Evolutionary conservation across 495 filamentous ascomycete genomes (phyloP).

Genomic region (Xylaria acuta): DNA sequence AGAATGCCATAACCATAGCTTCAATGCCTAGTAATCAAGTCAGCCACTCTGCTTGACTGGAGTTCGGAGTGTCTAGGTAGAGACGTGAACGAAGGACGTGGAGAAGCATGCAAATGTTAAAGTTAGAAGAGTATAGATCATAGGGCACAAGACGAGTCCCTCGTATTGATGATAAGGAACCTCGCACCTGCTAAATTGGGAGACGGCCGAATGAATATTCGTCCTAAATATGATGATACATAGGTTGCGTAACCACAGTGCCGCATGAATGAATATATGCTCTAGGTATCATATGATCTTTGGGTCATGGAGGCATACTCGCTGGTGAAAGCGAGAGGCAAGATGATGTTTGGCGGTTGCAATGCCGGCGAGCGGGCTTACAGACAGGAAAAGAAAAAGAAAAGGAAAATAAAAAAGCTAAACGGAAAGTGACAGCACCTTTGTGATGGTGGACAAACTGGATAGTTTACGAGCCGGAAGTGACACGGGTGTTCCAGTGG

Average conservation of each 20-base stretch:
- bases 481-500: background rate
- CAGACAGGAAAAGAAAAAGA: background rate
- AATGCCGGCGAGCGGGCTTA: background rate
- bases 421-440: slow-evolving; percentile 1
- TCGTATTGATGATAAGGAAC: background rate
- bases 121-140: background rate
- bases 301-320: background rate
- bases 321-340: background rate
- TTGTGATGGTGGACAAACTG: background rate
- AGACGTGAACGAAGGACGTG: background rate
- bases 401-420: background rate
- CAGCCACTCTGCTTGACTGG: background rate
- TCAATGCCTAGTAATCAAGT: background rate
- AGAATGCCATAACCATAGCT: slow-evolving; percentile 1
- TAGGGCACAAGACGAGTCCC: background rate
- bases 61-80: background rate
- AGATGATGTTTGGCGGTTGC: background rate
- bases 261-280: background rate
- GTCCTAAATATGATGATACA: background rate
- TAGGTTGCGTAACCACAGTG: background rate
- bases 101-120: background rate
- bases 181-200: too few species aligned
- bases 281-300: background rate
- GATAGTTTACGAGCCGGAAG: background rate
- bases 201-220: background rate